Base-by-base conservation (phyloP, 2,329 filamentous ascomycete species). In the Tolypocladium nubicola region DNA sequence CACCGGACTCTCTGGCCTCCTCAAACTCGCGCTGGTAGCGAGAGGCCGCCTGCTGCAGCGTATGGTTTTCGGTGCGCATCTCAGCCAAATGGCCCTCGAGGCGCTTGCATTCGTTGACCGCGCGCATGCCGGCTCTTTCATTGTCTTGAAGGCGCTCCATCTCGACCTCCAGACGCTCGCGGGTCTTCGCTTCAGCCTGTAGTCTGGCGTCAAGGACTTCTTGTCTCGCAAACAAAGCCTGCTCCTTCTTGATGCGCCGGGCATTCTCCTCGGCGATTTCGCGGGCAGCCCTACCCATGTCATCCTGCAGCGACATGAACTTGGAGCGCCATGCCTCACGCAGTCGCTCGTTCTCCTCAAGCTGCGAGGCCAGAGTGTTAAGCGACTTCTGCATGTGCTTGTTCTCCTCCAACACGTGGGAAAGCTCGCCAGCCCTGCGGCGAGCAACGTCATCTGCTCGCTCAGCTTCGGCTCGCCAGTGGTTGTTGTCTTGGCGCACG, bases 251-350 rank as follows among this genome's bases (percentile, higher is more conserved):
- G 65, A 85, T 84, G 74, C 88, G 92, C 40, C 82, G 80, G 37
- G 87, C 84, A 68, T 92, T 93, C 68, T 97, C 92, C 65, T 89
- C 85, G 26, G 88, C 85, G 60, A 97, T 85, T 60, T 96, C 87
- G 52, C 84, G 84, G 56, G 89, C 86, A 53, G 90, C 89, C 57
- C 79, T 79, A 38, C 85, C 82, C 87, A 97, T 93, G 64, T 97
- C 90, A 61, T 90, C 83, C 71, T 97, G 92, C 43, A 99, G 77
- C 59, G 85, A 85, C 64, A 93, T 84, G 66, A 97, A 88, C 72
- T 94, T 96, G 69, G 79, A 78, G 63, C 90, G 87, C 82, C 95
- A 92, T 60, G 81, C 85, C 68, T 96, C 90, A 58, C 91, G 87
- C 59, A 95, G 82, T 61, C 87, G 85, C 67, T 92, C 85, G 66